Conservation (phyloP, 2,329 filamentous ascomycete species). For the Chrysosporium keratinophilum region DNA sequence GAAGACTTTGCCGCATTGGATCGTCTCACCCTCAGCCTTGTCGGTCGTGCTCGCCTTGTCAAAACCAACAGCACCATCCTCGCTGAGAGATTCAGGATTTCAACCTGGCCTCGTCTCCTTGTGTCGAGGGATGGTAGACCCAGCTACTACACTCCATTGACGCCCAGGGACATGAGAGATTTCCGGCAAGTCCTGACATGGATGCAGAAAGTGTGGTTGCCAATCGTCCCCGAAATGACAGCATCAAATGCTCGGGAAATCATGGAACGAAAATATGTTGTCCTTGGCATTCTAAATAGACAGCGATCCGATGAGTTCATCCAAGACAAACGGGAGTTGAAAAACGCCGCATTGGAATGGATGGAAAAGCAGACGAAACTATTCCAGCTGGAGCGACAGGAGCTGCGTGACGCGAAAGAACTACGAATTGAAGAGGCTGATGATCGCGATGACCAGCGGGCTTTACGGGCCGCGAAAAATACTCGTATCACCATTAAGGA, state of each 20-base stretch:
- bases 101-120: constrained; percentile 87
- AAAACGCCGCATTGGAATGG: constrained; percentile 92
- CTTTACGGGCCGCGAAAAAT: constrained; percentile 73
- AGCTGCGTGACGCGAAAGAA: constrained; percentile 88
- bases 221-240: constrained; percentile 87
- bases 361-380: constrained; percentile 90
- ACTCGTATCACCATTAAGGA: constrained; percentile 87
- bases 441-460: constrained; percentile 81
- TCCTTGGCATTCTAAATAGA: constrained; percentile 76
- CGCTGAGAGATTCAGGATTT: constrained; percentile 80
- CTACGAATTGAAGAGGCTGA: constrained; percentile 92
- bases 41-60: constrained; percentile 84
- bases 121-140: constrained; percentile 82
- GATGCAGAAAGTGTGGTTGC: constrained; percentile 96
- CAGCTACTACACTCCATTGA: constrained; percentile 78
- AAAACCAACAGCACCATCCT: constrained; percentile 74
- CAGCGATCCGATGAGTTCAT: constrained; percentile 69
- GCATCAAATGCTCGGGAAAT: constrained; percentile 86
- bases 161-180: constrained; percentile 87
- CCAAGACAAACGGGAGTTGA: constrained; percentile 74
- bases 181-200: constrained; percentile 68
- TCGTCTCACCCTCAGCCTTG: constrained; percentile 71
- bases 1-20: constrained; percentile 89
- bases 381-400: constrained; percentile 87
- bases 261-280: constrained; percentile 91